A percentile compares a stretch with the other conserved stretches of the same genome.
These are phyloP conservation scores for Lentinus tigrinus DNA, from an alignment of 768 basidiomycete genomes.

Conservation along the genomic window DNA sequence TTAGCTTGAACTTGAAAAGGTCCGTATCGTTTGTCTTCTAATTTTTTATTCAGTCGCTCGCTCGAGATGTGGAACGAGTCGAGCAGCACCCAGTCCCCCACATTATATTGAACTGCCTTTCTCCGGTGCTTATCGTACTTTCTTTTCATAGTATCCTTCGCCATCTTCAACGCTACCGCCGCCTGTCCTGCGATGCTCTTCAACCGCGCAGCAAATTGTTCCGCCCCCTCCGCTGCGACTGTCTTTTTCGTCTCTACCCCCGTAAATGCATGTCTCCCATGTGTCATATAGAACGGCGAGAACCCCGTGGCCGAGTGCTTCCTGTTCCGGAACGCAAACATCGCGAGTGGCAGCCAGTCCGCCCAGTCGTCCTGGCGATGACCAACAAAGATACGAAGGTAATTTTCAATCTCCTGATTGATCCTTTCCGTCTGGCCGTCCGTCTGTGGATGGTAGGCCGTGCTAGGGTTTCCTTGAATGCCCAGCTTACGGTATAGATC, in stretches of 20 bases:
- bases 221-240: conserved; percentile 9
- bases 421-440: conserved; percentile 41
- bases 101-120: conserved; percentile 1
- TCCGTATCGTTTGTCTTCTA: conserved; percentile 21
- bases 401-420: conserved; percentile 41
- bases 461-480: conserved; percentile 34
- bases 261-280: conserved; percentile 23
- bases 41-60: conserved; percentile 27
- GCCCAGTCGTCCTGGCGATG: conserved; percentile 37
- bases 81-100: conserved; percentile 27
- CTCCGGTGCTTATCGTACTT: conserved; percentile 13
- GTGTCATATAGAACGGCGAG: conserved; percentile 33
- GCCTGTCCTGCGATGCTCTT: conserved; percentile 17
- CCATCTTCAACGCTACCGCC: conserved; percentile 7
- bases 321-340: conserved; percentile 36
- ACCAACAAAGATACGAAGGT: conserved; percentile 34
- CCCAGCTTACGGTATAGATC: conserved; percentile 31
- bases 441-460: conserved; percentile 45
- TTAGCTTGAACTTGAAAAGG: conserved; percentile 28
- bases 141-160: conserved; percentile 28
- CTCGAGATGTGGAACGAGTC: conserved; percentile 26
- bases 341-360: conserved; percentile 30
- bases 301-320: conserved; percentile 27
- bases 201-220: conserved; percentile 21
- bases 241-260: not conserved